Conservation (phyloP, 2,329 filamentous ascomycete species). For the Alternaria gansuensis region DNA sequence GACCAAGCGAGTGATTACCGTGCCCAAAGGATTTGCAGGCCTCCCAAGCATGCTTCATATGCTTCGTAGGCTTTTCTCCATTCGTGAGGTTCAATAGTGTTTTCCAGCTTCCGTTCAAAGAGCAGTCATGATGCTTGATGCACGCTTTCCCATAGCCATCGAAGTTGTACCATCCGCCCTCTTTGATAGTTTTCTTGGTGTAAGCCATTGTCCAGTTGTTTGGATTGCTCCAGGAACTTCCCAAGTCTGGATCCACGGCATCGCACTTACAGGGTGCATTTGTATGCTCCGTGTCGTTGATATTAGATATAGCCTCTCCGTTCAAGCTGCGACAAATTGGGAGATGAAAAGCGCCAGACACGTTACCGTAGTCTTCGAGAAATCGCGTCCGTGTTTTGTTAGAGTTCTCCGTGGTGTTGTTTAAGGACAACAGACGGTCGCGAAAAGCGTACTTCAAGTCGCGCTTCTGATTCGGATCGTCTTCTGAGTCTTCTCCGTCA, state of each 20-base stretch:
- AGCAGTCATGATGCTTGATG: neutral
- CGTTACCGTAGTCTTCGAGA: neutral
- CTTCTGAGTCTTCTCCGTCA: too few relatives aligned
- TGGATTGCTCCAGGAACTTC: neutral
- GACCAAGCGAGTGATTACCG: neutral
- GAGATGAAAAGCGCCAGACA: neutral
- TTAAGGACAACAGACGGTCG: too few relatives aligned
- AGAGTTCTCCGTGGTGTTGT: neutral
- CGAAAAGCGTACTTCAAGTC: too few relatives aligned
- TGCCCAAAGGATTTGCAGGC: neutral
- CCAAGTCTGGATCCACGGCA: neutral
- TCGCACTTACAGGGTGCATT: constrained; percentile 6
- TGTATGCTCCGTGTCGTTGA: neutral
- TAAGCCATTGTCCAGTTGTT: constrained; percentile 8
- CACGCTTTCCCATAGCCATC: neutral
- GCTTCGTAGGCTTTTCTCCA: neutral
- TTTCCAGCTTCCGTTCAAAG: neutral
- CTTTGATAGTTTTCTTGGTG: constrained; percentile 4
- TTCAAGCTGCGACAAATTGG: neutral
- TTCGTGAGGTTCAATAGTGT: neutral
- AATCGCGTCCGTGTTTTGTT: too few relatives aligned
- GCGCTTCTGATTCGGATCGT: too few relatives aligned
- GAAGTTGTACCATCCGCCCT: constrained; percentile 1
- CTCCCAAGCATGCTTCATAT: neutral
- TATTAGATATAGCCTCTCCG: neutral